Evolutionary conservation across 495 filamentous ascomycete genomes (phyloP).

Genomic region (Penicillium bovifimosum): DNA sequence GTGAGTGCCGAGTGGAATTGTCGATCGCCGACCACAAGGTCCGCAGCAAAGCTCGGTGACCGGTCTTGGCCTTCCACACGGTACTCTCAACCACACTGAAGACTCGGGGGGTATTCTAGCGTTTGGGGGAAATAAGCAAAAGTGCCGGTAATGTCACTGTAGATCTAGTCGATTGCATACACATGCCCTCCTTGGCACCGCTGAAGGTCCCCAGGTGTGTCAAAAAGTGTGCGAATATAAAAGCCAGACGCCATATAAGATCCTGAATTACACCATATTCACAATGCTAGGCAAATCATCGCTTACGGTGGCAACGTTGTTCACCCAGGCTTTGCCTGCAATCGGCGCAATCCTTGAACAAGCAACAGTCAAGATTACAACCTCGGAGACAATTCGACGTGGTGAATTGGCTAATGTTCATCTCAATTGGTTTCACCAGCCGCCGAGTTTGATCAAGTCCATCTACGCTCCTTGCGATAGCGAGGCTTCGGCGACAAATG

Average conservation of each 20-base stretch:
- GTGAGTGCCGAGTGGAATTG: neutral
- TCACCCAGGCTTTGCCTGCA: conserved; percentile 4
- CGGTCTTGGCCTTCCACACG: neutral
- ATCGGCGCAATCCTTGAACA: neutral
- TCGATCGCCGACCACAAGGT: neutral
- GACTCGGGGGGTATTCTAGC: neutral
- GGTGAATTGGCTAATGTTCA: conserved; percentile 10
- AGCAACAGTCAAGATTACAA: neutral
- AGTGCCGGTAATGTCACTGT: neutral
- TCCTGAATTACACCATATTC: neutral
- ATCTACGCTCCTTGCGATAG: neutral
- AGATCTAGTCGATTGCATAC: neutral
- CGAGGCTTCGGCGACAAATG: neutral
- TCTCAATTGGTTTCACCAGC: neutral
- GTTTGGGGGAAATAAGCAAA: neutral
- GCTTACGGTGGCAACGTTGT: neutral
- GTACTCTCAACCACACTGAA: neutral
- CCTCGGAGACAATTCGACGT: neutral
- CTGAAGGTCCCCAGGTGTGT: neutral
- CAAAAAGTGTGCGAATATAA: neutral
- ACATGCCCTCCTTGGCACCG: neutral
- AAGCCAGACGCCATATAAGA: neutral
- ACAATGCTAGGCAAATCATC: conserved; percentile 1
- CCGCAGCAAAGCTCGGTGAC: neutral
- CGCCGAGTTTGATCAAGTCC: conserved; percentile 1